Conservation (phyloP, 352 stramenopile genomes). For the Pythium phragmiticola region DNA sequence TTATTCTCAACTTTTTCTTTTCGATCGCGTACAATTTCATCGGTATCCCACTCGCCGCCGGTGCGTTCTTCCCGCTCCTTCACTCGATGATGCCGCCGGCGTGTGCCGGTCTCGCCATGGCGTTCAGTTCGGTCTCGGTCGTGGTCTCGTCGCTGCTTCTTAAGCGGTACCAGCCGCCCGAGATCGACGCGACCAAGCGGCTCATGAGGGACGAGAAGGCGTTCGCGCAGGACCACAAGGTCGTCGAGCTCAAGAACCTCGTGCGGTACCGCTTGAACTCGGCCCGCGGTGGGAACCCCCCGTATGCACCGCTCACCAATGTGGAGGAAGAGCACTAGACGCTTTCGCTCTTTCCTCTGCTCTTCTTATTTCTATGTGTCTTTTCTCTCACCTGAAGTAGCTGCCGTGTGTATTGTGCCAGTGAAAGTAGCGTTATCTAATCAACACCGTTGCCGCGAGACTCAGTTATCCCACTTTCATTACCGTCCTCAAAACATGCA, state of each 20-base stretch:
- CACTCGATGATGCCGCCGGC: slow-evolving; percentile 84
- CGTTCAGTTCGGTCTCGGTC: slow-evolving; percentile 87
- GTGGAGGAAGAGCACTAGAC: slow-evolving; percentile 36
- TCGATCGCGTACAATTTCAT: slow-evolving; percentile 87
- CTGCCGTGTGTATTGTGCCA: neutral
- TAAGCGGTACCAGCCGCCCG: slow-evolving; percentile 68
- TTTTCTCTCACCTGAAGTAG: neutral
- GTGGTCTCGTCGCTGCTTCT: slow-evolving; percentile 83
- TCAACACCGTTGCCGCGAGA: too few species aligned
- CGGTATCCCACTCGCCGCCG: slow-evolving; percentile 80
- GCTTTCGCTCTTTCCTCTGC: neutral
- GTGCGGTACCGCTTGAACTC: slow-evolving; percentile 58
- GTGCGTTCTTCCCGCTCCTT: slow-evolving; percentile 82
- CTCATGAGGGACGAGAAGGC: slow-evolving; percentile 32
- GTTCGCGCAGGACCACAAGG: slow-evolving; percentile 64
- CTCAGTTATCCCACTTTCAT: too few species aligned
- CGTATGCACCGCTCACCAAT: slow-evolving; percentile 71
- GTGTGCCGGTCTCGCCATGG: slow-evolving; percentile 85
- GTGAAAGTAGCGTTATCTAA: too few species aligned
- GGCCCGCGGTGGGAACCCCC: slow-evolving; percentile 37
- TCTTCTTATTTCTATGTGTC: neutral
- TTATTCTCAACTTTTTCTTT: slow-evolving; percentile 88
- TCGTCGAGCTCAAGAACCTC: slow-evolving; percentile 77
- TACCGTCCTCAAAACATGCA: too few species aligned
- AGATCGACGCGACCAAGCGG: slow-evolving; percentile 33